phyloP scores from a whole-genome alignment of 306 rosid species.

The Lupinus albus region DNA sequence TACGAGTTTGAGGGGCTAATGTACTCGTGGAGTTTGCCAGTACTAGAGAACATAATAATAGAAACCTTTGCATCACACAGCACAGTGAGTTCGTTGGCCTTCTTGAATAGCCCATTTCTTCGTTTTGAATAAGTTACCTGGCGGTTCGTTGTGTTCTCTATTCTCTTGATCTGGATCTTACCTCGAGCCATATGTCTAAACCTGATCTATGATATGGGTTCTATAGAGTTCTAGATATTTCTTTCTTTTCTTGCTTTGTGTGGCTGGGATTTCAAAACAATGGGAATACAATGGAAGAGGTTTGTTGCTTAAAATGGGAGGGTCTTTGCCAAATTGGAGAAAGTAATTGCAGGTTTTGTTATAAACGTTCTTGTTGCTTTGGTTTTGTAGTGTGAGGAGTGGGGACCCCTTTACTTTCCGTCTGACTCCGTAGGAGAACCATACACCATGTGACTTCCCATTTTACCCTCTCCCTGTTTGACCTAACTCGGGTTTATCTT shows the following conservation, averaged over 20 bases:
- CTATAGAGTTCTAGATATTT: background rate
- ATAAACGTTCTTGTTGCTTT: constrained; percentile 28
- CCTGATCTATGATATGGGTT: too few relatives aligned
- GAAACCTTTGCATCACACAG: constrained; percentile 91
- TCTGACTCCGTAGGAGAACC: constrained; percentile 41
- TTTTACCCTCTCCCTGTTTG: background rate
- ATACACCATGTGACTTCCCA: background rate
- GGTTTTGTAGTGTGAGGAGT: constrained; percentile 33
- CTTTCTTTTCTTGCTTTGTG: background rate
- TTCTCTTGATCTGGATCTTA: constrained; percentile 94
- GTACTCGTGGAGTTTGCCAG: constrained; percentile 71
- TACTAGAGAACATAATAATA: constrained; percentile 65
- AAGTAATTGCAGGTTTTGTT: constrained; percentile 54
- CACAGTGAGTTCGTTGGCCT: constrained; percentile 84
- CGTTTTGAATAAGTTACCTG: constrained; percentile 90
- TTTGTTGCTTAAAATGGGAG: constrained; percentile 55
- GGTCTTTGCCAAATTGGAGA: constrained; percentile 49
- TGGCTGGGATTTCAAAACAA: background rate
- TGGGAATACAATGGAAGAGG: background rate
- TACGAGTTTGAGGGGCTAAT: constrained; percentile 72
- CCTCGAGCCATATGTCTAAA: constrained; percentile 69
- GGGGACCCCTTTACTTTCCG: constrained; percentile 55
- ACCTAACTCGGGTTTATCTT: background rate
- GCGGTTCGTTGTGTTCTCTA: constrained; percentile 75
- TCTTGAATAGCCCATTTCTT: constrained; percentile 83